Evolutionary conservation across 805 yeast genomes (phyloP).

Genomic region (Myxozyma udenii): DNA sequence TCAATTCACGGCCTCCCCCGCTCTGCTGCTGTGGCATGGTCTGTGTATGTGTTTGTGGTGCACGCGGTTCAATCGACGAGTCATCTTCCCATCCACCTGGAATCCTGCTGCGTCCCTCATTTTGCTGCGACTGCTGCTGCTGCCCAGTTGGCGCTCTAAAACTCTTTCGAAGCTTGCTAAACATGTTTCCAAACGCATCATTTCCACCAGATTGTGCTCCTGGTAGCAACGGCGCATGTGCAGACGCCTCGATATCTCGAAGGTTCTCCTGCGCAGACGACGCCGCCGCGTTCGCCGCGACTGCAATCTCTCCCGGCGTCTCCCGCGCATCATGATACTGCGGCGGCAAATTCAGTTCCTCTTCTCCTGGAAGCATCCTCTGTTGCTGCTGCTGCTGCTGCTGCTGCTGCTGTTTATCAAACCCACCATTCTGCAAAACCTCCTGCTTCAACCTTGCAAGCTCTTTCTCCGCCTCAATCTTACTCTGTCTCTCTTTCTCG

Average conservation of each 20-base stretch:
- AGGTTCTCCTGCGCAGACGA: neutral
- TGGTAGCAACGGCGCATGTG: neutral
- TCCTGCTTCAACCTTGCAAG: constrained; percentile 6
- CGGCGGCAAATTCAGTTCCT: constrained; percentile 17
- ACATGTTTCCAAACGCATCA: neutral
- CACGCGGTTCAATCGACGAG: neutral
- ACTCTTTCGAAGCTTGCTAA: too few species aligned
- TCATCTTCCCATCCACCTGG: constrained; percentile 25
- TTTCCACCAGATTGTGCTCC: neutral
- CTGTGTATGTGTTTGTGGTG: neutral
- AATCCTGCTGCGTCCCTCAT: neutral
- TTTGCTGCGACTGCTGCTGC: neutral
- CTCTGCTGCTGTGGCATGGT: neutral
- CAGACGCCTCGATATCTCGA: neutral
- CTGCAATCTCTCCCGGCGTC: neutral
- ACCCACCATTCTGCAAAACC: constrained; percentile 5
- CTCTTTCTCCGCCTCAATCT: constrained; percentile 18
- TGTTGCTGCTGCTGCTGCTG: neutral
- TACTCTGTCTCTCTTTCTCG: constrained; percentile 15
- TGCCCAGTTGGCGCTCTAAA: too few species aligned
- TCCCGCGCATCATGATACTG: neutral
- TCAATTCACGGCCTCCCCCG: neutral
- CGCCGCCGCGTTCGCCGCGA: neutral
- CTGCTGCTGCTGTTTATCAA: neutral
- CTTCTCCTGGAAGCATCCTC: constrained; percentile 1